A percentile compares a stretch with the other conserved stretches of the same genome.
These are phyloP conservation scores for Annulohypoxylon bovei DNA, from an alignment of 495 filamentous ascomycete species.

Conservation along the genomic window DNA sequence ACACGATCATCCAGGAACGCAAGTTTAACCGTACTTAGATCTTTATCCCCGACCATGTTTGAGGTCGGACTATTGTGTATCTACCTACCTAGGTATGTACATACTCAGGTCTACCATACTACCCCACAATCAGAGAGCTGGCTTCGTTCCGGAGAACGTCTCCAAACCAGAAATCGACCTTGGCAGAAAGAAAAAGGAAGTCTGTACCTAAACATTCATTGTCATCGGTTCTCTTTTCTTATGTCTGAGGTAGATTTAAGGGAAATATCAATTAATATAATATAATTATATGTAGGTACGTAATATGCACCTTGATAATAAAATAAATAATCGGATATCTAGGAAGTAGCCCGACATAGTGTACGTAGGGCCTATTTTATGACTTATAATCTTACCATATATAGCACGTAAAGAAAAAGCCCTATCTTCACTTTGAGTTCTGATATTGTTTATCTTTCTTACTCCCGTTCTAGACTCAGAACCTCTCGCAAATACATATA, in stretches of 20 bases:
- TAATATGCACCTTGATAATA: neutral
- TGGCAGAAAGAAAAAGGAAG: no score
- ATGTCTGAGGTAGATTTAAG: no score
- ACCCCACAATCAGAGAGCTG: neutral
- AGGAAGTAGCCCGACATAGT: no score
- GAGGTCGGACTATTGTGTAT: neutral
- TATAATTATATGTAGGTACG: neutral
- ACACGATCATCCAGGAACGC: constrained; percentile 11
- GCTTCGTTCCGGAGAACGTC: constrained; percentile 4
- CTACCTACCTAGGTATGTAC: no score
- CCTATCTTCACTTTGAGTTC: neutral
- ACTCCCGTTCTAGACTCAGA: constrained; percentile 6
- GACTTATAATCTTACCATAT: no score
- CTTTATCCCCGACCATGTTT: neutral
- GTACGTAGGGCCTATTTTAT: no score
- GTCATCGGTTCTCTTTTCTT: no score
- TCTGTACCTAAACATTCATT: no score
- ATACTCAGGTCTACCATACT: neutral
- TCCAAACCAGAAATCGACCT: constrained; percentile 9
- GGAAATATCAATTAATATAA: no score
- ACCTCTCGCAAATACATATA: constrained; percentile 19
- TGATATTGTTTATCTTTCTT: constrained; percentile 1
- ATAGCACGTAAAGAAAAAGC: neutral
- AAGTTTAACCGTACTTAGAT: constrained; percentile 13
- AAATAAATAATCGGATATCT: no score